phyloP scores from a whole-genome alignment of 345 rosid species.

The Noccaea bulbosa region DNA sequence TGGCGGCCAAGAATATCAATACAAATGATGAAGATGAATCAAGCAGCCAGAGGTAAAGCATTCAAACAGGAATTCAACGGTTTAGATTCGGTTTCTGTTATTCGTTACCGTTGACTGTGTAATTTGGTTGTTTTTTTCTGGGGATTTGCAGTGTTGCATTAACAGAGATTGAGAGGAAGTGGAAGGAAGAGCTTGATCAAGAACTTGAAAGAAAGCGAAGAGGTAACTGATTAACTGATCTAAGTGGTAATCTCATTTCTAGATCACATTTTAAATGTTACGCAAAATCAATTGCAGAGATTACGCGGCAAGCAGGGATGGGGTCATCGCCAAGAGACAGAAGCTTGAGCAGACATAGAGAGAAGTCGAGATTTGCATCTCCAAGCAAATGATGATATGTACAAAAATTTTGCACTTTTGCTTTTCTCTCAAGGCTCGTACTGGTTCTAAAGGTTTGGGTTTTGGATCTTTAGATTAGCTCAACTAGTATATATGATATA shows the following conservation, averaged over 20 bases:
- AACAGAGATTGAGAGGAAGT: conserved; percentile 72
- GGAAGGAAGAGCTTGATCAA: conserved; percentile 96
- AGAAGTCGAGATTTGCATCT: conserved; percentile 87
- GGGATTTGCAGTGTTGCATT: conserved; percentile 48
- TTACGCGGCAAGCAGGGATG: conserved; percentile 68
- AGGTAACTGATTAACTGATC: conserved; percentile 47
- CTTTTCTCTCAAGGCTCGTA: conserved; percentile 2
- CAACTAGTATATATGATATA: conserved; percentile 32
- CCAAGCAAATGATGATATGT: conserved; percentile 65
- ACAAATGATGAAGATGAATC: conserved; percentile 51
- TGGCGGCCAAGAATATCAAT: background rate
- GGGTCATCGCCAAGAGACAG: conserved; percentile 83
- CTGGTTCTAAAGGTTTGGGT: background rate
- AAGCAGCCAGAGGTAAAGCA: conserved; percentile 58
- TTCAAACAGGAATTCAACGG: background rate
- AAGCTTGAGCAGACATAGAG: conserved; percentile 64
- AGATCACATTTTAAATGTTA: background rate
- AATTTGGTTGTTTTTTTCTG: conserved; percentile 13
- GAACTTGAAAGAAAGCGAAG: conserved; percentile 85
- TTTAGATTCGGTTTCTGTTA: conserved; percentile 7
- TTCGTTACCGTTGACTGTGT: background rate
- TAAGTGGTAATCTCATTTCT: background rate
- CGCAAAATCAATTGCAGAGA: conserved; percentile 56
- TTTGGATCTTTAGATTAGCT: conserved; percentile 16
- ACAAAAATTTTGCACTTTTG: conserved; percentile 26